Evolutionary conservation across 2,329 filamentous ascomycete species (phyloP), one percentile per base, ranked within the genome.

Genomic region (Penicillium verrucosum): DNA sequence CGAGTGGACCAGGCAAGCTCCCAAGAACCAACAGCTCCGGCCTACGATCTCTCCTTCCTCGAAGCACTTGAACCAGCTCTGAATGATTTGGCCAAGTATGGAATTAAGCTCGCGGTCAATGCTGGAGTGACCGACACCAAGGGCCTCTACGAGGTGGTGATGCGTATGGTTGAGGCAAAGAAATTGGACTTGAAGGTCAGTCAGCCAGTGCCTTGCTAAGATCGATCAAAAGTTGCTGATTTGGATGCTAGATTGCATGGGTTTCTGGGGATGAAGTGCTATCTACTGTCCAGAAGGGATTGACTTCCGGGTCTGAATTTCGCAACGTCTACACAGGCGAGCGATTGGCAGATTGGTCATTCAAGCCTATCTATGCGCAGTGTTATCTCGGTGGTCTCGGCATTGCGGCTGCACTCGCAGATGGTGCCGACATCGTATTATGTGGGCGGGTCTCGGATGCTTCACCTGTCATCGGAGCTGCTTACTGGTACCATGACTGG

Each of bases 1-100:
- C 67, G 73, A 59, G 54, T 78, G 62, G 55, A 81, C 61, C 67
- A 73, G 51, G 54, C 62, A 34, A 47, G 34, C 3, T 36, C 59
- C 7, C 37, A n/a, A 14, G 65, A 45, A 7, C 30, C 41, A 44
- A 53, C 58, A 10, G 64, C 67, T 7, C 78, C 77, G 12, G 80
- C 77, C 9, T 83, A 82, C 58, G 80, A 83, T 58, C 72, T 75
- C 1, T 79, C 80, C 1, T 82, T 84, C 59, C 73, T 83, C 27
- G 77, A 82, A 67, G 76, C 80, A 7, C 56, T 77, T 32, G 69
- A 75, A 51, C 75, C 75, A 1, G 75, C 75, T 2, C 57, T 78
- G 34, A 66, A 71, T 6, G 69, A 76, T 55, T 57, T 79, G 18
- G 74, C 74, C 10, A 71, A 68, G 44, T 61, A 78, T 60, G 66